phyloP scores from a whole-genome alignment of 1,284 basidiomycete species.

The Malassezia yamatoensis region DNA sequence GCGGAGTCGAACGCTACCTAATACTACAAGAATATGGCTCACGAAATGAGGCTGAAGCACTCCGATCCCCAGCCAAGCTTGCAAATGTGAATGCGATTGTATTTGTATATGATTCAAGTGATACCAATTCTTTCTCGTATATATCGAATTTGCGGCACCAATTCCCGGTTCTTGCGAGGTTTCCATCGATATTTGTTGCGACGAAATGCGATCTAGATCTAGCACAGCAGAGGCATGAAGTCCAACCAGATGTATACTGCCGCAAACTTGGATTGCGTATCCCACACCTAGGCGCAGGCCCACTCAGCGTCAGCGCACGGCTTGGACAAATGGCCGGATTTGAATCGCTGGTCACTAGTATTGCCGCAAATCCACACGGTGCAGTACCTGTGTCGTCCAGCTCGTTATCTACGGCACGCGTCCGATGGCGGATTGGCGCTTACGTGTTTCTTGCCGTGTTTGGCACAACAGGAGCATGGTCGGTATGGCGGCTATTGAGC shows the following conservation, averaged over 20 bases:
- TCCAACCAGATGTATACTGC: slow-evolving; percentile 87
- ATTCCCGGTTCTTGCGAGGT: slow-evolving; percentile 75
- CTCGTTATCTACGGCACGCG: slow-evolving; percentile 20
- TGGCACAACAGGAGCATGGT: slow-evolving; percentile 4
- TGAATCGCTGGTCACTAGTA: slow-evolving; percentile 70
- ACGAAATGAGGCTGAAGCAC: slow-evolving; percentile 71
- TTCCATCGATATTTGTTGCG: slow-evolving; percentile 92
- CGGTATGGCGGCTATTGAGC: slow-evolving; percentile 2
- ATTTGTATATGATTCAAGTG: slow-evolving; percentile 92
- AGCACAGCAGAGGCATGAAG: slow-evolving; percentile 72
- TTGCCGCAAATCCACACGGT: slow-evolving; percentile 53
- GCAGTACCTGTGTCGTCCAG: slow-evolving; percentile 30
- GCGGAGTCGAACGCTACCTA: slow-evolving; percentile 88
- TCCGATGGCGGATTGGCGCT: slow-evolving; percentile 7
- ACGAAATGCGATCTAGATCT: slow-evolving; percentile 96
- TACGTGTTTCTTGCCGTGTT: neutral
- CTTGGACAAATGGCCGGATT: slow-evolving; percentile 77
- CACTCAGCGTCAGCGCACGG: slow-evolving; percentile 54
- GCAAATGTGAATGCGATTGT: slow-evolving; percentile 86
- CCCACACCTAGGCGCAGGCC: slow-evolving; percentile 34
- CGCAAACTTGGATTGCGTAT: slow-evolving; percentile 42
- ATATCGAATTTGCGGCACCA: slow-evolving; percentile 89
- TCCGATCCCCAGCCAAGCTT: slow-evolving; percentile 79
- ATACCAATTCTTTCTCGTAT: slow-evolving; percentile 97
- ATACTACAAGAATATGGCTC: slow-evolving; percentile 79